Conservation (phyloP, 2,329 filamentous ascomycete species). For the Talaromyces rugulosus region DNA sequence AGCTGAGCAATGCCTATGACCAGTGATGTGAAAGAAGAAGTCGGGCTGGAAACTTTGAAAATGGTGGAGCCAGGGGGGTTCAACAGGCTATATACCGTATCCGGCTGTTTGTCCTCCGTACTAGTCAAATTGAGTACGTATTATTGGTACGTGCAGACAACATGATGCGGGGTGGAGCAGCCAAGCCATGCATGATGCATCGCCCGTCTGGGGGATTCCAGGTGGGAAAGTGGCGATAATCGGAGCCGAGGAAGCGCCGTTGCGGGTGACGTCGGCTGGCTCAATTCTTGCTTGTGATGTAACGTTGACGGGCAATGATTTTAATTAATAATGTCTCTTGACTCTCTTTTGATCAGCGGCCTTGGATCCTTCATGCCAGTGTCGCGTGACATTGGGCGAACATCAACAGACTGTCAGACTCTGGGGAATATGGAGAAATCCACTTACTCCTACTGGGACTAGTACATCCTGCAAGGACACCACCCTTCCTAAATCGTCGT, state of each 20-base stretch:
- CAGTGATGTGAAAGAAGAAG: neutral
- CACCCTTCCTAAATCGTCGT: too few relatives aligned
- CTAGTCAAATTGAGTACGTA: neutral
- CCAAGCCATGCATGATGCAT: neutral
- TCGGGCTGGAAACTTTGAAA: neutral
- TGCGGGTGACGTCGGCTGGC: neutral
- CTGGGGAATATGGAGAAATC: neutral
- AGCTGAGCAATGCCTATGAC: neutral
- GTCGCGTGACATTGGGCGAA: neutral
- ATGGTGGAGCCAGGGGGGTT: neutral
- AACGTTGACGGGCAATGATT: neutral
- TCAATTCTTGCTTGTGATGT: neutral
- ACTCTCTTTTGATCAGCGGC: neutral
- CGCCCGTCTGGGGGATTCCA: neutral
- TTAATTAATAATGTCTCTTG: neutral
- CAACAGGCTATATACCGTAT: neutral
- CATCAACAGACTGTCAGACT: neutral
- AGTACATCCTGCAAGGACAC: too few relatives aligned
- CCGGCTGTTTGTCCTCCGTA: neutral
- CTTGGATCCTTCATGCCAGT: neutral
- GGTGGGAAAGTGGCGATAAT: neutral
- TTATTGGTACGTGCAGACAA: neutral
- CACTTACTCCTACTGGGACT: neutral
- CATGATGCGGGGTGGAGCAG: neutral
- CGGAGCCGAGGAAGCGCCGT: neutral